phyloP scores from a whole-genome alignment of 1,284 basidiomycete genomes.

The Leccinum angustisporum region DNA sequence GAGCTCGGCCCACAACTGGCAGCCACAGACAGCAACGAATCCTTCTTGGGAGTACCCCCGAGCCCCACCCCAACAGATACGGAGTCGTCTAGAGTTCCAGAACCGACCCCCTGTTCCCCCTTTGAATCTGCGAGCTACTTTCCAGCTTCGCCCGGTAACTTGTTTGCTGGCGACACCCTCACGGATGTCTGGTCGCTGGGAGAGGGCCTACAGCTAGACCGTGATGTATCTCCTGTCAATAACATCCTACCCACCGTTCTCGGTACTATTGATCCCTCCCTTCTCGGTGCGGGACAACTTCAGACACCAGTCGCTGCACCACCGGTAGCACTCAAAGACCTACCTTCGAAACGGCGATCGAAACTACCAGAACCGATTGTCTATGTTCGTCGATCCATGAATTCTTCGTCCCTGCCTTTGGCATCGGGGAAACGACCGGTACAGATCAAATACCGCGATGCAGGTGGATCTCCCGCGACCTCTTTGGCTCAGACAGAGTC shows the following conservation, averaged over 20 bases:
- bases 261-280: conserved; percentile 32
- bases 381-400: conserved; percentile 31
- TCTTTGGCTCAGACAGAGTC: conserved; percentile 3
- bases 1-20: conserved; percentile 7
- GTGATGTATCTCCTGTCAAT: background rate
- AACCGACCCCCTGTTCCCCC: background rate
- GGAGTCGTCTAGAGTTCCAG: background rate
- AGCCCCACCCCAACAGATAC: conserved; percentile 20
- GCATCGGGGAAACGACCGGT: conserved; percentile 27
- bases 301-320: background rate
- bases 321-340: background rate
- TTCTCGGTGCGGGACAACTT: conserved; percentile 23
- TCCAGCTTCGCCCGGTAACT: conserved; percentile 4
- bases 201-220: background rate
- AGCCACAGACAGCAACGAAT: conserved; percentile 10
- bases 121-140: conserved; percentile 3
- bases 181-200: conserved; percentile 15
- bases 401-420: conserved; percentile 22
- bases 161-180: conserved; percentile 3
- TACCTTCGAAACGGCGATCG: conserved; percentile 8
- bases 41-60: conserved; percentile 31
- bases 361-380: conserved; percentile 29
- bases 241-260: background rate
- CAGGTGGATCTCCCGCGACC: background rate
- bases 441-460: conserved; percentile 33